Base-by-base conservation (phyloP, 2,329 filamentous ascomycete species). In the Hypoxylon rubiginosum region DNA sequence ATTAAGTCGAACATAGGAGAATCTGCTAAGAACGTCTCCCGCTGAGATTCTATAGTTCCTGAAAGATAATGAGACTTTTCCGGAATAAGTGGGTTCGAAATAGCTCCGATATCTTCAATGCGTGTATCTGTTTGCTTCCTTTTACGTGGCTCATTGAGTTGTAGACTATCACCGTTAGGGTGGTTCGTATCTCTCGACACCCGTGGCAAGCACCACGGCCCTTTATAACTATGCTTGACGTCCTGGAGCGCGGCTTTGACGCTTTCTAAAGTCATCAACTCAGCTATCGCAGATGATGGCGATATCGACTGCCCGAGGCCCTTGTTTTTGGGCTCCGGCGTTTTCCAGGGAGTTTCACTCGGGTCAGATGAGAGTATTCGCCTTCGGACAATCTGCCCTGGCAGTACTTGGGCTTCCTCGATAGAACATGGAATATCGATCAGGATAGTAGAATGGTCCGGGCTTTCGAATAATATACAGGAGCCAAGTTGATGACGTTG, bases 371-470 rank as follows among this genome's bases (percentile, higher is more conserved):
- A 87, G 64, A 84, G 69, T 50, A 88, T 78, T 60, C 81, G 80
- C 54, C 80, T 79, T 52, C 68, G 64, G 58, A 79, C 76, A 21
- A 71, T 64, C 34, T 81, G 71, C 30, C 77, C 78, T 6, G 79
- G 75, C 11, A 80, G 79, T 34, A 84, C 82, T 78, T 94, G 92
- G 17, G 87, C 88, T 64, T 87, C 82, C 69, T 91, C 89, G 41
- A 94, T 86, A 1, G 92, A 92, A 17, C 83, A 81, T 24, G 92
- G 91, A 49, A 93, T 86, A 73, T 94, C 92, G 55, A 94, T 77
- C 26, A 93, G 76, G 21, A 87, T 81, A 57, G 90, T 78, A 49
- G 84, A 82, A 52, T 79, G 74, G 50, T 82, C 79, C 1, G 77
- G 71, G 68, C 83, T 88, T 68, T 86, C 82, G 77, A 85, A 90